Evolutionary conservation across 371 early-diverging fungal genomes (phyloP).

Genomic region (Apophysomyces elegans): DNA sequence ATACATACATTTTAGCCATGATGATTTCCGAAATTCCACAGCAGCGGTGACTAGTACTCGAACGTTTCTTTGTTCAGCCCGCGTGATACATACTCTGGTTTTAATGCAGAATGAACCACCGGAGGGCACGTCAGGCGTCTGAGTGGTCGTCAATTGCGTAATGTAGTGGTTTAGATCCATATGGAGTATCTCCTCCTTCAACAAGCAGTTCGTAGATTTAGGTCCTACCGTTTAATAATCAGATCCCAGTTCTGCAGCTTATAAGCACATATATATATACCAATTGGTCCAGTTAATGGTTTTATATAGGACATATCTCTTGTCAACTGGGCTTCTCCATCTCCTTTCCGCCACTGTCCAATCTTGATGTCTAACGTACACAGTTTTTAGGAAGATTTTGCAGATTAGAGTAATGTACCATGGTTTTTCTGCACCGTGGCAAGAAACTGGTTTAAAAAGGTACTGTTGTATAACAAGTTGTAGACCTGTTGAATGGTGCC

Average conservation of each 20-base stretch:
- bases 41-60: slow-evolving; percentile 68
- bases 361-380: slow-evolving; percentile 31
- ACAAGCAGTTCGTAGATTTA: slow-evolving; percentile 67
- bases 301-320: slow-evolving; percentile 45
- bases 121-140: slow-evolving; percentile 86
- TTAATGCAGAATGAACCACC: slow-evolving; percentile 78
- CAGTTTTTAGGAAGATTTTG: neutral
- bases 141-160: slow-evolving; percentile 61
- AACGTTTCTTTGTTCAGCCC: slow-evolving; percentile 62
- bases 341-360: slow-evolving; percentile 39
- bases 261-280: slow-evolving; percentile 12
- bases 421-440: slow-evolving; percentile 42
- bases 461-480: slow-evolving; percentile 45
- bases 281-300: slow-evolving; percentile 39
- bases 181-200: slow-evolving; percentile 61
- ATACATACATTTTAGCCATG: slow-evolving; percentile 72
- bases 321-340: slow-evolving; percentile 13
- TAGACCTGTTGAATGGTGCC: slow-evolving; percentile 53
- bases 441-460: slow-evolving; percentile 41
- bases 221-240: slow-evolving; percentile 53
- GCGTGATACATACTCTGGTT: slow-evolving; percentile 80
- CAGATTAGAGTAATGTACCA: slow-evolving; percentile 24
- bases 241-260: no score
- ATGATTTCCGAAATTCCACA: slow-evolving; percentile 74
- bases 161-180: slow-evolving; percentile 61